A percentile compares a stretch with the other conserved stretches of the same genome.
phyloP scores from a whole-genome alignment of 257 asterid species.

The Solanum arcanum region DNA sequence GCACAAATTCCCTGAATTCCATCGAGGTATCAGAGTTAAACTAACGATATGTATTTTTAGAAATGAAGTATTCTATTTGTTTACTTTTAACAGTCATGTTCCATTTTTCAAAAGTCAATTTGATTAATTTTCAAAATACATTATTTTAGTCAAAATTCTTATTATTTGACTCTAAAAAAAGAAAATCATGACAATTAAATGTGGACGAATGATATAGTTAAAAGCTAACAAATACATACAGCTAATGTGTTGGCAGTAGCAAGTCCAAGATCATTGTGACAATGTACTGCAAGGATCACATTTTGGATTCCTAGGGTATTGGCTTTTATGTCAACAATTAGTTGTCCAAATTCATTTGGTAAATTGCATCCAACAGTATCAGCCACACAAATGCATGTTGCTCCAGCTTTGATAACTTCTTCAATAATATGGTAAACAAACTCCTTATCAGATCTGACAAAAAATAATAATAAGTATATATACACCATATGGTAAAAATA shows the following conservation, averaged over 20 bases:
- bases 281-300: conserved; percentile 76
- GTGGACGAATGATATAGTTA: too few species aligned
- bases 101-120: too few species aligned
- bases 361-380: conserved; percentile 84
- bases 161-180: too few species aligned
- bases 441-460: conserved; percentile 59
- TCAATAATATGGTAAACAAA: conserved; percentile 78
- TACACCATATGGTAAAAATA: not conserved
- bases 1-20: conserved; percentile 47
- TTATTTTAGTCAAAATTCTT: too few species aligned
- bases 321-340: conserved; percentile 69
- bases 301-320: conserved; percentile 77
- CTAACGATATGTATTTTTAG: too few species aligned
- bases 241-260: conserved; percentile 77
- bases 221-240: not conserved
- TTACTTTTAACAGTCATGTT: too few species aligned
- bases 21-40: too few species aligned
- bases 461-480: too few species aligned
- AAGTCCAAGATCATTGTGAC: conserved; percentile 94
- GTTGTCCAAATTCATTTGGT: conserved; percentile 66
- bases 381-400: conserved; percentile 90
- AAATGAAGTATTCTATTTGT: too few species aligned
- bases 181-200: too few species aligned
- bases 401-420: conserved; percentile 87
- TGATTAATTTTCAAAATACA: too few species aligned